Conservation (phyloP, 305 asterid species). For the Solanum hybrid region DNA sequence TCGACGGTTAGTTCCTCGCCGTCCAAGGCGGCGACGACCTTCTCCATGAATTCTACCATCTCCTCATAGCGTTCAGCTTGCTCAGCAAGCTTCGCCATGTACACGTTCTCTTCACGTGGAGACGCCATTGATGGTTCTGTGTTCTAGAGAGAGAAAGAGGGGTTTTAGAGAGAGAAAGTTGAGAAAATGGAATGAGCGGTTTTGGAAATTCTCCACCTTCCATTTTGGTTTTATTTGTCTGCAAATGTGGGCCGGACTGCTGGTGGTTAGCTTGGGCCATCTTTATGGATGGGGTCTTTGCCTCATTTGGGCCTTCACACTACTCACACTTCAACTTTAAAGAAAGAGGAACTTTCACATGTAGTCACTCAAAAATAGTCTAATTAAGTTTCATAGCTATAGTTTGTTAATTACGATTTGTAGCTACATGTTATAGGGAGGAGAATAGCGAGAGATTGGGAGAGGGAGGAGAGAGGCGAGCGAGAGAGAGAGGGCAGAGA, state of each 20-base stretch:
- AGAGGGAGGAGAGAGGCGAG: no score
- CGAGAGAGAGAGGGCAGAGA: no score
- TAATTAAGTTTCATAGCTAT: fast-evolving
- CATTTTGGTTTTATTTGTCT: not conserved
- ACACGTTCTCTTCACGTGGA: conserved; percentile 12
- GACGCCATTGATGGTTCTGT: conserved; percentile 2
- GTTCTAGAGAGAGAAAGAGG: not conserved
- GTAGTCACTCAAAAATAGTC: no score
- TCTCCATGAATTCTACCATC: conserved; percentile 17
- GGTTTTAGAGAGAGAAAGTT: not conserved
- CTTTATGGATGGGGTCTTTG: not conserved
- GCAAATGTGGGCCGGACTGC: not conserved
- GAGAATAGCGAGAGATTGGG: no score
- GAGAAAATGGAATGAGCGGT: not conserved
- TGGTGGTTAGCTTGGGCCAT: not conserved
- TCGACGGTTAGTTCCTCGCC: conserved; percentile 8
- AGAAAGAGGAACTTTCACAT: no score
- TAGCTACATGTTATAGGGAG: no score
- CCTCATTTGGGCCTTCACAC: not conserved
- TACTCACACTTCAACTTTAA: not conserved
- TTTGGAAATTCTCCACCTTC: not conserved
- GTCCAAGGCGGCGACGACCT: not conserved
- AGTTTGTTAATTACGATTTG: no score
- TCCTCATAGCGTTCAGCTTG: conserved; percentile 16
- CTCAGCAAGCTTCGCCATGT: conserved; percentile 17